Evolutionary conservation across 1,284 basidiomycete species (phyloP), one percentile per base, ranked within the genome.

Genomic region (Abortiporus biennis): DNA sequence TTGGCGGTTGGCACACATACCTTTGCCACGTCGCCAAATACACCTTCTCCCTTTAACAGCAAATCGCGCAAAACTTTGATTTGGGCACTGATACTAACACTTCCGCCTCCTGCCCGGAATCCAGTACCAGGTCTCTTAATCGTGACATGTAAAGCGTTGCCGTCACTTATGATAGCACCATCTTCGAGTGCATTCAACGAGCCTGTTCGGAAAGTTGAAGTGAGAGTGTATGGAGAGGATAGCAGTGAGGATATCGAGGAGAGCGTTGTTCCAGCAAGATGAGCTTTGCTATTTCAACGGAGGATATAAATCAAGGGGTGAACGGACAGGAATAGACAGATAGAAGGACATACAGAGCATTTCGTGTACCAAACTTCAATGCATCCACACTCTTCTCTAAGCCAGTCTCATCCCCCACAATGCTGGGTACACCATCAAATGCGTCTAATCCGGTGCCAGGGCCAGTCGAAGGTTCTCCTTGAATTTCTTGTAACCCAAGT

Each of bases 111-210:
- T 35, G 39, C 2, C 24, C 15, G 6, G 25, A n/a, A 54, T 48
- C 68, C 67, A 39, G 64, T 40, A 30, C 48, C 47, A 12, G 36
- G 65, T 62, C 55, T 56, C 5, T 68, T 66, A 30, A 94, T 61
- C 3, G 68, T 58, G 47, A 94, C 64, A 51, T 93, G 89, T 19
- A 94, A 59, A 1, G 89, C 89, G 0, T 79, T 74, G n/a, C 77
- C 66, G 2, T 80, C 72, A 52, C 85, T 71, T 35, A 86, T 62
- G 35, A 95, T 67, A 0, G 91, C 86, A 1, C 75, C 76, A 1
- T 62, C 52, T 40, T 83, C 76, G n/a, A 93, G 66, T 21, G 74
- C 74, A 52, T 87, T 74, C 15, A 60, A 55, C 1, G 84, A 80
- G 1, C 78, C 76, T 0, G 72, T 70, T n/a, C 67, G 66, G 61